These are phyloP conservation scores for Pleurotus tuoliensis DNA, from an alignment of 768 basidiomycete species.

Conservation along the genomic window DNA sequence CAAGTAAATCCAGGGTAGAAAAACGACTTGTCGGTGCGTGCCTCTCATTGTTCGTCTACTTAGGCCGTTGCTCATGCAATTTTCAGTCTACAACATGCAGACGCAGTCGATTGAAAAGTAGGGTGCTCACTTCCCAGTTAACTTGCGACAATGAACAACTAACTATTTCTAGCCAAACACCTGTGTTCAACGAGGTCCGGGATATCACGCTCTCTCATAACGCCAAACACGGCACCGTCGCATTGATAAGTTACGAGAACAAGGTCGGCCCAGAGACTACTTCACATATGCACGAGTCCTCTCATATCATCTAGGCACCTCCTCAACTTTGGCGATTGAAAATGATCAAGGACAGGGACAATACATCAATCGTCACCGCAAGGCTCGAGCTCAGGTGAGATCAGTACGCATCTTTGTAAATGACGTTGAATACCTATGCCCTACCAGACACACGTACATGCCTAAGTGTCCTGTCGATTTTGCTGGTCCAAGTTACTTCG, in stretches of 20 bases:
- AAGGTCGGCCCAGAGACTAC: conserved; percentile 37
- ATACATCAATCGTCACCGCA: conserved; percentile 25
- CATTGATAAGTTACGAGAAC: conserved; percentile 71
- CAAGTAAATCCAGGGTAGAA: conserved; percentile 66
- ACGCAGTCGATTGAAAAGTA: conserved; percentile 67
- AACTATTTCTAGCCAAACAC: conserved; percentile 49
- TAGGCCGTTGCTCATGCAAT: not conserved
- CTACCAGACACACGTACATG: conserved; percentile 64
- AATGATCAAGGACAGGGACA: conserved; percentile 50
- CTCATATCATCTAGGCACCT: conserved; percentile 45
- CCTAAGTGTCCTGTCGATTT: conserved; percentile 68
- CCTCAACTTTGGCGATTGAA: conserved; percentile 78
- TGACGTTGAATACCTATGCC: not conserved
- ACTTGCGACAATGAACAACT: conserved; percentile 7
- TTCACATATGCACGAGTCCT: not conserved
- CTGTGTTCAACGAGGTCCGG: conserved; percentile 68
- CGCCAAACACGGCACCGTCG: conserved; percentile 44
- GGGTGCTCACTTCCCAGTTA: conserved; percentile 13
- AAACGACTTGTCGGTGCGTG: conserved; percentile 69
- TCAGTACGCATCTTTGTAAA: conserved; percentile 14
- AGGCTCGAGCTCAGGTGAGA: conserved; percentile 37
- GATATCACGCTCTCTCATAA: conserved; percentile 63
- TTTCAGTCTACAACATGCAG: conserved; percentile 62
- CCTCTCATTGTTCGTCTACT: not conserved
- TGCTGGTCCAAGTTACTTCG: conserved; percentile 80